Conservation (phyloP, 352 stramenopile species). For the Phytophthora multivora region DNA sequence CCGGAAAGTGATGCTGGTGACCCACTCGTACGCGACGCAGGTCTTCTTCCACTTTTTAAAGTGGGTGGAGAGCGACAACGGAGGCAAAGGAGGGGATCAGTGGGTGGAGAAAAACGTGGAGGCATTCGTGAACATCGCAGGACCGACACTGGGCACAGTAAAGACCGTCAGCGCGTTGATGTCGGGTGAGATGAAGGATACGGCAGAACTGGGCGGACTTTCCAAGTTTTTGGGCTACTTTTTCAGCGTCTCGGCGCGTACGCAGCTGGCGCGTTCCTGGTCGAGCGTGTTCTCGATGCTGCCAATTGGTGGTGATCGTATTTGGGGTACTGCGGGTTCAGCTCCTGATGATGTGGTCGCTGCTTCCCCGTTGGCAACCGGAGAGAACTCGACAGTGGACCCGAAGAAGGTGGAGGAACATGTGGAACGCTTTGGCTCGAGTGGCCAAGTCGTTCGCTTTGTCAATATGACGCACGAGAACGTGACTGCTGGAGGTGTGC, state of each 20-base stretch:
- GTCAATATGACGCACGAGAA: constrained; percentile 56
- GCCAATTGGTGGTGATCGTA: constrained; percentile 89
- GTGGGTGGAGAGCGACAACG: constrained; percentile 91
- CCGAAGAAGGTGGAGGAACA: constrained; percentile 46
- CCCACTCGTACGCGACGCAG: constrained; percentile 93
- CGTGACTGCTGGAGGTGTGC: constrained; percentile 55
- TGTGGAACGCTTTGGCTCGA: constrained; percentile 49
- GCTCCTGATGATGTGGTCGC: constrained; percentile 73
- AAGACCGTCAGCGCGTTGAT: constrained; percentile 93
- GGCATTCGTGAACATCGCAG: constrained; percentile 94
- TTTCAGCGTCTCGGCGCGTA: constrained; percentile 62
- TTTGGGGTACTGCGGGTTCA: constrained; percentile 78
- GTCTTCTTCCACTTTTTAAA: constrained; percentile 95
- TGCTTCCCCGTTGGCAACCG: constrained; percentile 53
- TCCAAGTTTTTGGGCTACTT: constrained; percentile 87
- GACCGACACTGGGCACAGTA: constrained; percentile 90
- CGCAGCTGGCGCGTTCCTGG: constrained; percentile 70
- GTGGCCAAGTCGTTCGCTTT: constrained; percentile 62
- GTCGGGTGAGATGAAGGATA: constrained; percentile 97
- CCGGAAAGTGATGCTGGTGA: constrained; percentile 91
- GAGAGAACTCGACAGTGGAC: constrained; percentile 34
- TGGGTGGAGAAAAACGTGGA: constrained; percentile 95
- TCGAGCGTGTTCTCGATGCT: constrained; percentile 92
- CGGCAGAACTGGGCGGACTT: constrained; percentile 85
- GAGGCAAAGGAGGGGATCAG: constrained; percentile 83